Conservation (phyloP, 371 early-diverging fungal genomes). For the Mortierella polycephala region DNA sequence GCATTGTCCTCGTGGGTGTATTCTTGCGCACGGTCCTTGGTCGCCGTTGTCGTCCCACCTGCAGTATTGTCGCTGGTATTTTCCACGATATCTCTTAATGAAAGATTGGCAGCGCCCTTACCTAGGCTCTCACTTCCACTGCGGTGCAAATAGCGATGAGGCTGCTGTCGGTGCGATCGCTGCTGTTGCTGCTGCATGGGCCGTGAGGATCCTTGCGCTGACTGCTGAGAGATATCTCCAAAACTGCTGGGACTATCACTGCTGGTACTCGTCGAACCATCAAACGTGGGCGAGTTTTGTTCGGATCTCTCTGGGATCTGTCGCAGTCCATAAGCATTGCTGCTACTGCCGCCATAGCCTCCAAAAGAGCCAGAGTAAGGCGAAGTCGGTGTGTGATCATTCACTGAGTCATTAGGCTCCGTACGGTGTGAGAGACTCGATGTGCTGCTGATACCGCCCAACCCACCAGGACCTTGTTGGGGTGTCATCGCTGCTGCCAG, state of each 20-base stretch:
- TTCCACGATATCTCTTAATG: slow-evolving; percentile 5
- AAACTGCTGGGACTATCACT: slow-evolving; percentile 14
- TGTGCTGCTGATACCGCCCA: slow-evolving; percentile 10
- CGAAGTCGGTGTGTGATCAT: slow-evolving; percentile 3
- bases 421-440: slow-evolving; percentile 27
- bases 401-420: slow-evolving; percentile 3
- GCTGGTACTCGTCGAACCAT: slow-evolving; percentile 5
- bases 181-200: slow-evolving; percentile 6
- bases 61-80: neutral
- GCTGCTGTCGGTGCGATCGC: slow-evolving; percentile 8
- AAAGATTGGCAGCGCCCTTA: slow-evolving; percentile 2
- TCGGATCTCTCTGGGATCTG: slow-evolving; percentile 48
- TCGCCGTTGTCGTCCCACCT: neutral
- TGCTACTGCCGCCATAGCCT: neutral
- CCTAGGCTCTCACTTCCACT: slow-evolving; percentile 38
- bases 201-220: neutral
- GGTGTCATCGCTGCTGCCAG: slow-evolving; percentile 50
- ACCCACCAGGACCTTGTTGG: slow-evolving; percentile 10
- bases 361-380: slow-evolving; percentile 3
- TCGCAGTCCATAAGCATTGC: slow-evolving; percentile 25
- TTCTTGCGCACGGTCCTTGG: neutral
- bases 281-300: slow-evolving; percentile 38
- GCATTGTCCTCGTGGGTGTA: neutral
- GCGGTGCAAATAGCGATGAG: slow-evolving; percentile 28
- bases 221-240: neutral